Base-by-base conservation (phyloP, 2,329 filamentous ascomycete species). In the Colletotrichum horii region DNA sequence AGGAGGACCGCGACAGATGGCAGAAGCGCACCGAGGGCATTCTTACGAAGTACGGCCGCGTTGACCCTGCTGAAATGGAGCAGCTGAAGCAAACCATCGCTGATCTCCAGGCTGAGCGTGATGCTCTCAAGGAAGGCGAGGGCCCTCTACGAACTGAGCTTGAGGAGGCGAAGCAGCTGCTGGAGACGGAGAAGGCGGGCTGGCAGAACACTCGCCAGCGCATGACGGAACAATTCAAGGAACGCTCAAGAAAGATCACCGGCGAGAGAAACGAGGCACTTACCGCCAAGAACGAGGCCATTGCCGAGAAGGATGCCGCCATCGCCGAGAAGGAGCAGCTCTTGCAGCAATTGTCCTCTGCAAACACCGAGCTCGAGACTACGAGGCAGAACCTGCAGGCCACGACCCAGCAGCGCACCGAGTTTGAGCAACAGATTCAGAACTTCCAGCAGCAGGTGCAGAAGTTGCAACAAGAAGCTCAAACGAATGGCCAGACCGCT, bases 11-110 rank as follows among this genome's bases (percentile, higher is more conserved):
- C 19, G 96, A 98, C 82, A 92, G 95, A 74, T 98, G 96, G 95
- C 96, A 98, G 85, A 96, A 98, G 88, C 94, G 97, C 28, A 97
- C 96, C 2, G 96, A 98, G 82, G 95, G 97, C 79, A 98, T 99
- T 77, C 91, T 99, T 66, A 96, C 95, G 78, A 98, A 98, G 83
- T 98, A 98, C 82, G 96, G 98, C 79, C 95, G 96, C 71, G 95
- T 97, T 68, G 97, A 99, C 82, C 96, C 97, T 58, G 95, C 95
- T 4, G 96, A 98, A 81, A 91, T 98, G 82, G 96, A 98, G 80
- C 93, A 94, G 75, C 90, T 99, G 74, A 98, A 97, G 86, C 92
- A 94, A 81, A 93, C 93, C 75, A 91, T 98, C 69, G 86, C 91
- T 8, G 86, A 86, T 3, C 85, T 96, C 14, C 89, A 95, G 82